Conservation (phyloP, 164 flowering plant species). For the Aristolochia fimbriata region DNA sequence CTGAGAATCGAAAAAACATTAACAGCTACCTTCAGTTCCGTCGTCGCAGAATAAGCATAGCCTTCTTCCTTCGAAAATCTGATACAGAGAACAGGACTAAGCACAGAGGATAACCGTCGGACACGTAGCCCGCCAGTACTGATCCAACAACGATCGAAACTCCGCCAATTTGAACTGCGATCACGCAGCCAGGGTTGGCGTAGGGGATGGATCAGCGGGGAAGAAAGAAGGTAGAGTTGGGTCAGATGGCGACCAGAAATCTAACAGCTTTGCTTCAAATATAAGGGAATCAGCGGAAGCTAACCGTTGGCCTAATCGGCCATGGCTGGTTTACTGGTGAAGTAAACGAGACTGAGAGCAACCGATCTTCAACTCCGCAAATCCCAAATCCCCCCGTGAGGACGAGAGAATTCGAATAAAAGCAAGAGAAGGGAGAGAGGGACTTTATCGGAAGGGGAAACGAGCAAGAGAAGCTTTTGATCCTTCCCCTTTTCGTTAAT, state of each 20-base stretch:
- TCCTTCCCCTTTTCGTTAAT: background rate
- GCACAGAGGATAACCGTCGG: too few species aligned
- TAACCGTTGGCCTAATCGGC: constrained; percentile 61
- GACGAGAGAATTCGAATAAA: constrained; percentile 4
- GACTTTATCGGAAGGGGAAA: background rate
- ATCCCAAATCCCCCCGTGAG: background rate
- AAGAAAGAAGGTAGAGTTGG: constrained; percentile 39
- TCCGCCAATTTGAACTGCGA: background rate
- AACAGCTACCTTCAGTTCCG: too few species aligned
- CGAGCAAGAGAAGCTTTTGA: background rate
- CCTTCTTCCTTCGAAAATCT: too few species aligned
- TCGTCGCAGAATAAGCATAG: too few species aligned
- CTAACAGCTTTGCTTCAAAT: constrained; percentile 58
- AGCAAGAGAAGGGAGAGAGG: background rate
- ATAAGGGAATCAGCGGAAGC: constrained; percentile 34
- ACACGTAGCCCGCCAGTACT: too few species aligned
- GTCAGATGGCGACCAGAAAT: constrained; percentile 82
- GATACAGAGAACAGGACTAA: too few species aligned
- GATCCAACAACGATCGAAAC: too few species aligned
- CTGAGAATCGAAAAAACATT: too few species aligned
- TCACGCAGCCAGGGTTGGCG: background rate
- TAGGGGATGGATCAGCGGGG: constrained; percentile 5
- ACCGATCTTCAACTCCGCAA: constrained; percentile 6
- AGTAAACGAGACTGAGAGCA: constrained; percentile 17
- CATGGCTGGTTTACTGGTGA: constrained; percentile 22